phyloP scores from a whole-genome alignment of 75 land plant species.

The Isoetes taiwanensis region DNA sequence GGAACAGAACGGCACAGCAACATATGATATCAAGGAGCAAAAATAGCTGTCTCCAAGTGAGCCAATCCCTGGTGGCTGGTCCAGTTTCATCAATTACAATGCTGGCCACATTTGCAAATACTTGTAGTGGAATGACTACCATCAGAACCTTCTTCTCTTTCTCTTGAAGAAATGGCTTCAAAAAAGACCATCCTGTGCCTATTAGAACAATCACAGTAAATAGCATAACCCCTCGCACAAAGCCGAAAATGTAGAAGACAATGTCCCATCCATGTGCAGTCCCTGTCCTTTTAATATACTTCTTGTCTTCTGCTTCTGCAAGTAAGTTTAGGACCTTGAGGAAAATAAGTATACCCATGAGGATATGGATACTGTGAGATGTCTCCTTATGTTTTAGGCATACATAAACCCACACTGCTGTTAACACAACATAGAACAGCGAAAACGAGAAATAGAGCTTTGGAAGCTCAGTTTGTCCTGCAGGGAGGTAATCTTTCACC shows the following conservation, averaged over 20 bases:
- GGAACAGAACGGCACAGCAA: slow-evolving; percentile 72
- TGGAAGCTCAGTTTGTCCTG: slow-evolving; percentile 46
- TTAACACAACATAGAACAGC: slow-evolving; percentile 25
- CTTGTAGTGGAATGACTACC: slow-evolving; percentile 72
- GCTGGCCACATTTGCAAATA: slow-evolving; percentile 55
- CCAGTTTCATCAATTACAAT: slow-evolving; percentile 66
- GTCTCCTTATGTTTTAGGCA: slow-evolving; percentile 32
- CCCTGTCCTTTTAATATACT: slow-evolving; percentile 50
- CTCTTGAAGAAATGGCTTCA: slow-evolving; percentile 65
- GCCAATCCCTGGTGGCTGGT: slow-evolving; percentile 48
- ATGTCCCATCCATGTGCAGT: slow-evolving; percentile 73
- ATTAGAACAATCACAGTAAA: slow-evolving; percentile 66
- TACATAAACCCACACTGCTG: slow-evolving; percentile 33
- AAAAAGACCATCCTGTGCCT: slow-evolving; percentile 74
- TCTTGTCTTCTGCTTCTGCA: slow-evolving; percentile 65
- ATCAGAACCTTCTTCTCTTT: slow-evolving; percentile 77
- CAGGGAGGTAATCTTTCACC: slow-evolving; percentile 35
- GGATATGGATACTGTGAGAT: slow-evolving; percentile 44
- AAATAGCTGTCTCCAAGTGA: slow-evolving; percentile 67
- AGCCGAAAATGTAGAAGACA: slow-evolving; percentile 58
- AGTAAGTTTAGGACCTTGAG: slow-evolving; percentile 52
- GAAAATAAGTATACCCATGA: slow-evolving; percentile 48
- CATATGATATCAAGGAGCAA: slow-evolving; percentile 64
- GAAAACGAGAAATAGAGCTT: slow-evolving; percentile 37
- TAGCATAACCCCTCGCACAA: slow-evolving; percentile 48